Evolutionary conservation across 176 grass and related monocot species (phyloP), one percentile per base, ranked within the genome.

Genomic region (Eremochloa ophiuroides): DNA sequence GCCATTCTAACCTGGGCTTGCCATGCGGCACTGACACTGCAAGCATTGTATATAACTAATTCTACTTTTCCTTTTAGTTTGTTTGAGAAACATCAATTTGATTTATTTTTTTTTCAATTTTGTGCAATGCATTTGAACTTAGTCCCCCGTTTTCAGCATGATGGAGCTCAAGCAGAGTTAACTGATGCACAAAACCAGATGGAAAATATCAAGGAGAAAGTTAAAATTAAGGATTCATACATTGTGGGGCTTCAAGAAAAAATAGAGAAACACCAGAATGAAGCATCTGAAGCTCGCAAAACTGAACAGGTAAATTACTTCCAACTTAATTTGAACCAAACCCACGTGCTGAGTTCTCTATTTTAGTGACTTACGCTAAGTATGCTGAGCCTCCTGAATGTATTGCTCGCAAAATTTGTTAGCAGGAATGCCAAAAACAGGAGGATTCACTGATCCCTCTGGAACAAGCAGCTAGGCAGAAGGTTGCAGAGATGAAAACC

Each of bases 381-480:
- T 46, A 53, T 89, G 18, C 62, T 53, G 43, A 64, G 22, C 29
- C 53, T 78, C 15, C 14, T 65, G 12, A 50, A 74, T 74, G 40
- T 55, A 43, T 79, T 85, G 28, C 50, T 70, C 20, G n/a, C 53
- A 61, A 85, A 71, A 83, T 71, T 34, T 12, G 25, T 80, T 58
- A n/a, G 46, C 73, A 98, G 96, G 93, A 93, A 89, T 93, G 82
- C 85, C 79, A 88, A 68, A 88, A 91, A 73, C 72, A 87, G 74
- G 90, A 95, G 85, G 88, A 91, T 38, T 80, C 63, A n/a, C 82
- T 95, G 73, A 98, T 88, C 88, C 82, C 93, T 79, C 74, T 66
- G 71, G 96, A 95, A 83, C 93, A 98, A 93, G 82, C 62, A 64
- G 88, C 93, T 37, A 93, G 90, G 81, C 93, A 98, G 75, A 93